Base-by-base conservation (phyloP, 306 rosid species). In the Spatholobus suberectus region DNA sequence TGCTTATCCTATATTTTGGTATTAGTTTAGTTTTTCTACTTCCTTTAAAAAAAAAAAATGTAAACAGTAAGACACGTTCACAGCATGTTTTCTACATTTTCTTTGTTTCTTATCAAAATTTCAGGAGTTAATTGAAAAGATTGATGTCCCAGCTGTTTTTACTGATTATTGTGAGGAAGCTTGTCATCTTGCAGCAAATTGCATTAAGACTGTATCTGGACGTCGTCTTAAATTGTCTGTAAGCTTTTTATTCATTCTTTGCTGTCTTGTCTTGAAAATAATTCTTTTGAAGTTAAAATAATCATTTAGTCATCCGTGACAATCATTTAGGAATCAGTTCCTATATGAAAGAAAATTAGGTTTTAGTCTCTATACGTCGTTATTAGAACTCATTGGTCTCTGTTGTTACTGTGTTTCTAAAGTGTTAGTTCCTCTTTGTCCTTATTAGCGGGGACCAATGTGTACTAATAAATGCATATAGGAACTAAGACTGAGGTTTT, bases 81-180 rank as follows among this genome's bases (percentile, higher is more conserved):
- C 26, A 23, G 49, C 62, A 15, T 47, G 18, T 29, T 65, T 69
- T 57, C 84, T 68, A 57, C 72, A 54, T 70, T 58, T 62, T 37
- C 35, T 76, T 27, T 11, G 62, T 21, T 87, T 73, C 40, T 66
- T 59, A 73, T 55, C 35, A 21, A 73, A 72, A 67, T 79, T 81
- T 29, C 87, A 96, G 98, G 96, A 90, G 84, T 82, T 91, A 62
- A 81, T 96, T 27, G 84, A 83, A 72, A 84, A 91, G 84, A 85
- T 86, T 37, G 82, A 84, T 21, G 87, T 91, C 75, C 94, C 93
- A 1, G 91, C 92, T 18, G 78, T 92, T 70, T 93, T 96, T 75
- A 89, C 96, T 0, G 97, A 96, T 83, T 96, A 93, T 80, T 96
- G 99, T 27, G 94, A 93, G 89, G 99, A 96, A 90, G 99, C 97